Evolutionary conservation across 805 yeast genomes (phyloP).

Genomic region (Priceomyces medius): DNA sequence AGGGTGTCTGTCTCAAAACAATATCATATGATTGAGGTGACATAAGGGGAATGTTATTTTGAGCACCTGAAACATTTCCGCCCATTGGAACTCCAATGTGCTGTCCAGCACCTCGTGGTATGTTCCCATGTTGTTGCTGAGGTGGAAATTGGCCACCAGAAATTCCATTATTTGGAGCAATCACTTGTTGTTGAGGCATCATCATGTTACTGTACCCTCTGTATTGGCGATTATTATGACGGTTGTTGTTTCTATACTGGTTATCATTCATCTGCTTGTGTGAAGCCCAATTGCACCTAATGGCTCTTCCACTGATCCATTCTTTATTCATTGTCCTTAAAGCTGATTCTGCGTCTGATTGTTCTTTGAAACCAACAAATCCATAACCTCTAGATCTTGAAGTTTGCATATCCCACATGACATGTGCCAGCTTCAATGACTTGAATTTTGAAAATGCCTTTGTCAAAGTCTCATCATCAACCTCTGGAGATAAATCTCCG

Average conservation of each 20-base stretch:
- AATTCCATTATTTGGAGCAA: slow-evolving; percentile 9
- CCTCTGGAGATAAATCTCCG: slow-evolving; percentile 81
- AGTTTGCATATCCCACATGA: slow-evolving; percentile 97
- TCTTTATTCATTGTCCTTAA: slow-evolving; percentile 72
- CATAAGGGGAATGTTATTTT: slow-evolving; percentile 27
- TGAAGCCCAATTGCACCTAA: slow-evolving; percentile 87
- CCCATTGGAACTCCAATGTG: slow-evolving; percentile 1
- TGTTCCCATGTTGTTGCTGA: slow-evolving; percentile 6
- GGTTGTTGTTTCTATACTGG: slow-evolving; percentile 12
- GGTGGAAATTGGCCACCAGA: slow-evolving; percentile 10
- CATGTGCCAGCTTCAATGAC: slow-evolving; percentile 78
- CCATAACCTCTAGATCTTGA: slow-evolving; percentile 92
- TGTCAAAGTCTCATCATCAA: slow-evolving; percentile 71
- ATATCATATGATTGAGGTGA: slow-evolving; percentile 64
- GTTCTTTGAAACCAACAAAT: slow-evolving; percentile 71
- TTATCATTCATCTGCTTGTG: slow-evolving; percentile 48
- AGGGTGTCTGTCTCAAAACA: slow-evolving; percentile 74
- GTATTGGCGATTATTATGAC: slow-evolving; percentile 14
- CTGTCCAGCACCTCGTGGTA: slow-evolving; percentile 3
- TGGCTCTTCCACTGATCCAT: slow-evolving; percentile 67
- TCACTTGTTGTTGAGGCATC: slow-evolving; percentile 11
- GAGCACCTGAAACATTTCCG: slow-evolving; percentile 6
- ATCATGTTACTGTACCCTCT: slow-evolving; percentile 16
- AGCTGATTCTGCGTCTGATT: slow-evolving; percentile 72
- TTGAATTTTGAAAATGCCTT: slow-evolving; percentile 56